Base-by-base conservation (phyloP, 139 green algal species). In the Haematococcus lacustris region DNA sequence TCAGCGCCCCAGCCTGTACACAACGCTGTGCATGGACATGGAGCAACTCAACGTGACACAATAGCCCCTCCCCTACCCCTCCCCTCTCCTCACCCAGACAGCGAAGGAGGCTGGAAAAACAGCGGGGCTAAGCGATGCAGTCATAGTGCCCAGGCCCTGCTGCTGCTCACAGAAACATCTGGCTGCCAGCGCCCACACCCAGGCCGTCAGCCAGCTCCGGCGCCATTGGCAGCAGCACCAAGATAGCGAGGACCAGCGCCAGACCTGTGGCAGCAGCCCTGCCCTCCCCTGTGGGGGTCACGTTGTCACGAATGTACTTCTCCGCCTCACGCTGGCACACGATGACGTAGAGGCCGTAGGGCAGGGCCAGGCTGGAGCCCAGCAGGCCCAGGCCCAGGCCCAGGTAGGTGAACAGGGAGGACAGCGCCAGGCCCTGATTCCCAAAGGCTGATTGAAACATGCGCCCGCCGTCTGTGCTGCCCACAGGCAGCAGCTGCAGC, bases 261-360 rank as follows among this genome's bases (percentile, higher is more conserved):
- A 78, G 77, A 3, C 70, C 76, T 2, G 88, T 88, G 0, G 79
- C 67, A 1, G 53, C 63, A 35, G 80, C 75, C 66, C 85, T 76
- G 21, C 34, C 30, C 17, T 79, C 74, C 7, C 68, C 70, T 2
- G 87, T 64, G 30, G 75, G 73, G 13, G 78, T 82, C 32, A 92
- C 87, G 32, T 77, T 85, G 51, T 95, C 87, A 78, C 33, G 43
- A 7, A 72, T 61, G 41, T 72, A 87, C 51, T 75, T 70, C 82
- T 93, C 89, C 5, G 84, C 71, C n/a, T 81, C 65, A 9, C 91
- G 80, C 75, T 94, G 87, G 71, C 84, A 92, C 68, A 97, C 89
- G 70, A 97, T 80, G 13, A 97, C 83, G 77, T 91, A 96, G 30
- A 97, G 83, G 0, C 91, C 91, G 73, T 93, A 97, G 9, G 91